Evolutionary conservation across 1,284 basidiomycete genomes (phyloP).

Genomic region (Sporisorium iseilematis-ciliati): DNA sequence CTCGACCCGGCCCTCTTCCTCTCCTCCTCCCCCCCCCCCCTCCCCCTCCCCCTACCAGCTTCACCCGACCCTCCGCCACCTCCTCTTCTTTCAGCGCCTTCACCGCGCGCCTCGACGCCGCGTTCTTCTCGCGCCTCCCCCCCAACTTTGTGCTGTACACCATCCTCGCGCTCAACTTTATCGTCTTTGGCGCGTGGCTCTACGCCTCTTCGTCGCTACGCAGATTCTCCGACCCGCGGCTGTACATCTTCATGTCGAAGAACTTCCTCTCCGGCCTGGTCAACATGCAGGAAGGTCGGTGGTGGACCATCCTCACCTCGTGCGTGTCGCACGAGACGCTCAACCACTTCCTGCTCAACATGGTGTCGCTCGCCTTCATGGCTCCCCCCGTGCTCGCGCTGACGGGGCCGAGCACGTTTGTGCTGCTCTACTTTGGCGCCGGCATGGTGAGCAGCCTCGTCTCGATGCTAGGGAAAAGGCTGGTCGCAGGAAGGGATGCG

Average conservation of each 20-base stretch:
- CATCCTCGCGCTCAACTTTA: conserved; percentile 48
- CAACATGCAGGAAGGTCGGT: conserved; percentile 78
- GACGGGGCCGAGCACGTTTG: conserved; percentile 79
- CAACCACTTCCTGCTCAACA: conserved; percentile 81
- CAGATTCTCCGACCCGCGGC: conserved; percentile 73
- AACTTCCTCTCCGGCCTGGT: conserved; percentile 77
- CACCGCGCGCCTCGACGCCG: conserved; percentile 8
- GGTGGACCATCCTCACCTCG: conserved; percentile 85
- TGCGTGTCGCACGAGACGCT: conserved; percentile 52
- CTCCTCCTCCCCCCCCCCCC: too few relatives aligned
- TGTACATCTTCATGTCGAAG: conserved; percentile 76
- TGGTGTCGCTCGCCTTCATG: conserved; percentile 83
- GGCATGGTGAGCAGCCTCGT: conserved; percentile 69
- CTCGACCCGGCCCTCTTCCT: too few relatives aligned
- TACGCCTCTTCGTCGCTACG: conserved; percentile 35
- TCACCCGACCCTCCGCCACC: not conserved
- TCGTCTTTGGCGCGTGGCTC: conserved; percentile 53
- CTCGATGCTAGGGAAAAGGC: conserved; percentile 76
- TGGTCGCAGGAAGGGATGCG: not conserved
- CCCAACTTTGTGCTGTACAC: conserved; percentile 30
- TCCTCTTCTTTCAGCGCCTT: conserved; percentile 5
- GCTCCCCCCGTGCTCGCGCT: conserved; percentile 78
- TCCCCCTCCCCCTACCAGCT: too few relatives aligned
- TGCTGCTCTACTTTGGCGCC: conserved; percentile 80
- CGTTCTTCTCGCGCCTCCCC: conserved; percentile 14